Percentiles rank a stretch among this genome's conserved stretches.
Evolutionary conservation across 192 early-diverging fungal species (phyloP).

Genomic region (Coemansia sp.): DNA sequence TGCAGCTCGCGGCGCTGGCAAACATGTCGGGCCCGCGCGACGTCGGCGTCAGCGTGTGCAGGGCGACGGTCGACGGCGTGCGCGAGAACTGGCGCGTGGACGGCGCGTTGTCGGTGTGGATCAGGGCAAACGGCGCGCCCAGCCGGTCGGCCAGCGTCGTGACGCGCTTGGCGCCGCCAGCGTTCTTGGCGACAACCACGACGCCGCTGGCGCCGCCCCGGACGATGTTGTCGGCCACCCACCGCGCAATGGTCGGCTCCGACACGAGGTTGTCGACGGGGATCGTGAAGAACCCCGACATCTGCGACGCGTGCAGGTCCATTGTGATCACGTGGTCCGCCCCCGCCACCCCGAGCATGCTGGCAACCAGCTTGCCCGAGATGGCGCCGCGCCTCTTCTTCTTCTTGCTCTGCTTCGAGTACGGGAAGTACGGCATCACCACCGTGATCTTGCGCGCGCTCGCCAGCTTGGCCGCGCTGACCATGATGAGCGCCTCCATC

Average conservation of each 20-base stretch:
- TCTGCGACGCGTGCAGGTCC: conserved; percentile 92
- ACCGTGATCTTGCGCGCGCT: conserved; percentile 92
- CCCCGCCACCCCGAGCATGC: conserved; percentile 90
- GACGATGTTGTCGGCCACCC: conserved; percentile 76
- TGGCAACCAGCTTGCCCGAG: conserved; percentile 94
- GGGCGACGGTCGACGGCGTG: conserved; percentile 52
- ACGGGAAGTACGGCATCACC: conserved; percentile 96
- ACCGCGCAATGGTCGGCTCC: conserved; percentile 85
- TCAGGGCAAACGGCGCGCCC: conserved; percentile 92
- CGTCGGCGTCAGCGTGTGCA: conserved; percentile 53
- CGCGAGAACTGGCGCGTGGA: conserved; percentile 51
- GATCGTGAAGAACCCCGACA: conserved; percentile 94
- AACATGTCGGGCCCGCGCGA: conserved; percentile 52
- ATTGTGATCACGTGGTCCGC: conserved; percentile 99
- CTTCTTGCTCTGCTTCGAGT: conserved; percentile 98
- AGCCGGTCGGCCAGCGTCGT: conserved; percentile 93
- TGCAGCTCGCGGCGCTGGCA: conserved; percentile 39
- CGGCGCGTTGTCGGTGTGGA: conserved; percentile 80
- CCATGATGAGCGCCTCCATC: conserved; percentile 99
- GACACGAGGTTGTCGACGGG: conserved; percentile 94
- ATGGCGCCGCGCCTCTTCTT: conserved; percentile 96
- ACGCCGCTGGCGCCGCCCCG: conserved; percentile 56
- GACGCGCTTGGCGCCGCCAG: conserved; percentile 94
- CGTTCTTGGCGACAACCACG: conserved; percentile 92
- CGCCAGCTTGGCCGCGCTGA: conserved; percentile 89